Base-by-base conservation (phyloP, 345 rosid species). In the Syzygium jambos region DNA sequence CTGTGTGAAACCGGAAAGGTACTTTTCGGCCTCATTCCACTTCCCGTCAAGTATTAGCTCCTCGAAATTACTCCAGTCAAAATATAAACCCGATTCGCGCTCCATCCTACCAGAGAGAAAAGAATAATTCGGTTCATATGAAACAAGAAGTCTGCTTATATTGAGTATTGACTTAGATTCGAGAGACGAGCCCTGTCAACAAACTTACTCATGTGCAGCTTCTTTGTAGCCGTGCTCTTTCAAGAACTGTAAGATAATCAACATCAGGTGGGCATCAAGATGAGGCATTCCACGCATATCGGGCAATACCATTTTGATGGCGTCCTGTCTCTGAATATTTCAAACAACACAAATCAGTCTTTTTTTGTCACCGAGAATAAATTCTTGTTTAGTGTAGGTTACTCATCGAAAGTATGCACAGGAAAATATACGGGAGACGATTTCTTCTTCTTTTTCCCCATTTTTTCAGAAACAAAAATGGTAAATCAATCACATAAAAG, bases 21-120 rank as follows among this genome's bases (percentile, higher is more conserved):
- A 96, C 85, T 89, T 93, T 90, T 96, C 95, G 29, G 93, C 96
- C 86, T 93, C 94, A 85, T 84, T 89, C 93, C 94, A 90, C 80
- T 94, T 87, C 55, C 93, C 92, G 25, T 21, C 51, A 8, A 86
- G 87, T 27, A 93, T 90, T 86, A 91, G 41, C 13, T 88, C 89
- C 87, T 89, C 93, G 84, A 93, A 89, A 85, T 83, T 88, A 73
- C 88, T 85, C 89, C 90, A 87, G 85, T 91, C 78, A 57, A 93
- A 92, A 93, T 88, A 91, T 4, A 55, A 86, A 13, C 93, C 90
- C 3, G 85, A 87, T 78, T 92, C 92, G 9, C 77, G 86, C 90
- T 92, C 94, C 54, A 93, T 91, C 90, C 94, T 93, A 19, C 83
- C 78, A 65, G 21, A 65, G 78, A 65, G 78, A 65, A 65, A 43